Base-by-base conservation (phyloP, 768 basidiomycete genomes). In the Rhizopogon vulgaris region DNA sequence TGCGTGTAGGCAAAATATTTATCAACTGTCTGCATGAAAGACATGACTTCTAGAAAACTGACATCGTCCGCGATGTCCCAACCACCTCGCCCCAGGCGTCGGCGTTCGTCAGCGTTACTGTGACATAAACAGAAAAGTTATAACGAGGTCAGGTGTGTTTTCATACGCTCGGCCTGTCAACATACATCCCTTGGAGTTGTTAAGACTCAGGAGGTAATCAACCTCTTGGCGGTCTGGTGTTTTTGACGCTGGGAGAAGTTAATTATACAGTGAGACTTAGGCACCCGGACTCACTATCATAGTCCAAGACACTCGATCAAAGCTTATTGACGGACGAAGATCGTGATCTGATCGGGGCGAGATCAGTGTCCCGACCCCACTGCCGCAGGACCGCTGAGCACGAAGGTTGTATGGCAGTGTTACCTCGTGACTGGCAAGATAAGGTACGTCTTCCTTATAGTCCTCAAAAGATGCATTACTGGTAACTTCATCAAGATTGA, bases 301-400 rank as follows among this genome's bases (percentile, higher is more conserved):
- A 11, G 4, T 11, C 32, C 10, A 11, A 34, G 45, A 46, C 32
- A 15, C 18, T 46, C 45, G 45, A 46, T 46, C 45, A 46, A 46
- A 46, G 45, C 32, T 34, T 46, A 46, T 46, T 46, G 45, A 45
- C 18, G 17, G 45, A 34, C 5, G 32, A 34, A 34, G 32, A 46
- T 46, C 45, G 34, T 46, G 45, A 46, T 46, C 45, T 46, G 22
- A 46, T 46, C 45, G 45, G 45, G 45, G 22, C 9, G 9, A 46
- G 30, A 46, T 46, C 30, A 34, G 9, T 18, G 18, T 6, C 7
- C 45, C 30, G 43, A 14, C 17, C 30, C 4, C 22, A 15, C 18
- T 25, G 27, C 25, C n/a, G n/a, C 28, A 46, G 14, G 14, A 46
- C 18, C 43, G 43, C 12, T 46, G 30, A 32, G 43, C 43, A 45